Conservation (phyloP, 140 eudicot genomes). For the Bidens hawaiensis region DNA sequence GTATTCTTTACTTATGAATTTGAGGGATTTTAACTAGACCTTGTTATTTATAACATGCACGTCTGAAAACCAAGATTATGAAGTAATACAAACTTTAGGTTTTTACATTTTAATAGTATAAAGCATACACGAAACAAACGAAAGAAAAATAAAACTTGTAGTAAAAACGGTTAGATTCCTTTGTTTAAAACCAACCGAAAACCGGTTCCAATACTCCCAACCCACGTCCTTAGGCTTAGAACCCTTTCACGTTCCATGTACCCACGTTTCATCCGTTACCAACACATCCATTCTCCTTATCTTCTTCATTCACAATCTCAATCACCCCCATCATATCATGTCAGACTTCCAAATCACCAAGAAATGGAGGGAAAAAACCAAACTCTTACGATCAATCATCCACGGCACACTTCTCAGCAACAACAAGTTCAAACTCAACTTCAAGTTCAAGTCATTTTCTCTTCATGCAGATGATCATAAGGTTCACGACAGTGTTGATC, state of each 20-base stretch:
- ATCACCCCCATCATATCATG: neutral
- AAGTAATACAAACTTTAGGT: too few relatives aligned
- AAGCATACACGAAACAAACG: too few relatives aligned
- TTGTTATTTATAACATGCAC: too few relatives aligned
- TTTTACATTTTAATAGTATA: too few relatives aligned
- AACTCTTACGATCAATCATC: slow-evolving; percentile 21
- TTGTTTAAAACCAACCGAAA: neutral
- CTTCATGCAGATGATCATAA: neutral
- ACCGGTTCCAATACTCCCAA: neutral
- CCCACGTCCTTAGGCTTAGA: neutral
- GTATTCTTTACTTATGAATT: too few relatives aligned
- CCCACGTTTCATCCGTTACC: slow-evolving; percentile 13
- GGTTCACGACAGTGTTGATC: slow-evolving; percentile 9
- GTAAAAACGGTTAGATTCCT: neutral
- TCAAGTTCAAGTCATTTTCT: neutral
- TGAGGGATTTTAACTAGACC: too few relatives aligned
- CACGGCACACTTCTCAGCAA: slow-evolving; percentile 5
- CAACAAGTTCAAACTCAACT: neutral
- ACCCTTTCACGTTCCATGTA: slow-evolving; percentile 3
- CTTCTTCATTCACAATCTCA: neutral
- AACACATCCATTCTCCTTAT: neutral
- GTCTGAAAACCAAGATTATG: too few relatives aligned
- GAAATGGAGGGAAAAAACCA: slow-evolving; percentile 20
- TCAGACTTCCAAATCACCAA: slow-evolving; percentile 8
- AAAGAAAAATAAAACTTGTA: too few relatives aligned